These are phyloP conservation scores for Botrytis fragariae DNA, from an alignment of 2,329 filamentous ascomycete genomes.

Conservation along the genomic window DNA sequence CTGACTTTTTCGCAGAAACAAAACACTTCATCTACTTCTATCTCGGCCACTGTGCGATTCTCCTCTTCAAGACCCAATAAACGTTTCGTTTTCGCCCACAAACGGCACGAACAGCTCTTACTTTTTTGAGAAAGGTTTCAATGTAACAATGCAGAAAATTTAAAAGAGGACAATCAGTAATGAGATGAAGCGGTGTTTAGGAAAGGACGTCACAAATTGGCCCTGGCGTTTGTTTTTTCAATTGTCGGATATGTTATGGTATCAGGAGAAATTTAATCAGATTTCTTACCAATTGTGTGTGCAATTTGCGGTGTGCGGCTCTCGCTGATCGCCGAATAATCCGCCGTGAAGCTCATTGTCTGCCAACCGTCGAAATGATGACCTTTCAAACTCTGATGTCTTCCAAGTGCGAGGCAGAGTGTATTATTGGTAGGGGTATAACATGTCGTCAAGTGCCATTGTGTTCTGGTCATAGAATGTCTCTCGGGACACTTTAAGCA, in stretches of 20 bases:
- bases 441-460: background rate
- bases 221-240: slow-evolving; percentile 18
- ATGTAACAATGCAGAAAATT: slow-evolving; percentile 4
- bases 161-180: slow-evolving; percentile 4
- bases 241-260: slow-evolving; percentile 8
- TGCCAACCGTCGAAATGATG: background rate
- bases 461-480: background rate
- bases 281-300: background rate
- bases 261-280: slow-evolving; percentile 10
- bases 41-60: slow-evolving; percentile 94
- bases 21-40: slow-evolving; percentile 99
- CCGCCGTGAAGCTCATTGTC: background rate
- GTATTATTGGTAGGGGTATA: background rate
- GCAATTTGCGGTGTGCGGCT: background rate
- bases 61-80: slow-evolving; percentile 98
- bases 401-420: background rate
- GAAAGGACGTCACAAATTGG: slow-evolving; percentile 13
- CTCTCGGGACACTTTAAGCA: background rate
- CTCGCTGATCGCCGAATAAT: background rate
- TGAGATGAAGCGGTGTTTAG: slow-evolving; percentile 16
- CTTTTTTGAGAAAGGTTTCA: background rate
- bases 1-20: slow-evolving; percentile 57
- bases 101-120: background rate
- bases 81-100: background rate
- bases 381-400: background rate